phyloP scores from a whole-genome alignment of 441 rosid genomes.

The Geranium incanum region DNA sequence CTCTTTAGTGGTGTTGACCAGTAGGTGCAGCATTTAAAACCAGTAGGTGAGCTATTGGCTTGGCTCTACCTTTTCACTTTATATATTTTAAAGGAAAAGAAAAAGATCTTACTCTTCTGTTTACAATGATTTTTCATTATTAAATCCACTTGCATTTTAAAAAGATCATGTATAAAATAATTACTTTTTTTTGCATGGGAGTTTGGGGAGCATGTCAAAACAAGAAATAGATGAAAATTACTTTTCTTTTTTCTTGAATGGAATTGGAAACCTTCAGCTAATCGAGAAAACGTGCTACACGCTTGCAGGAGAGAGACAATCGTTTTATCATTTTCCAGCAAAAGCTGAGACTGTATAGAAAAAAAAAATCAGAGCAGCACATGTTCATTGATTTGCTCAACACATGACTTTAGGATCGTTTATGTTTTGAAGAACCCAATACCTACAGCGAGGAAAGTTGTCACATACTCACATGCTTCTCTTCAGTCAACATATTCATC shows the following conservation, averaged over 20 bases:
- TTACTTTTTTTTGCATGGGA: not conserved
- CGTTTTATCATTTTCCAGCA: not conserved
- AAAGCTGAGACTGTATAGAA: not conserved
- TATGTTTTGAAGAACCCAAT: not conserved
- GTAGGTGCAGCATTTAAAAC: slow-evolving; percentile 4
- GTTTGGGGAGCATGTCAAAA: not conserved
- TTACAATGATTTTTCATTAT: not conserved
- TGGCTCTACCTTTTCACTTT: not conserved
- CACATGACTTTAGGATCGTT: slow-evolving; percentile 2
- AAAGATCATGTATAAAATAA: not conserved
- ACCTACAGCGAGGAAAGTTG: not conserved
- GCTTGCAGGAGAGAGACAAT: not conserved
- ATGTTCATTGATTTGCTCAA: slow-evolving; percentile 1
- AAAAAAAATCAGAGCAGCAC: not conserved
- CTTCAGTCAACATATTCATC: too few species aligned
- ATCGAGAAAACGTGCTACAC: not conserved
- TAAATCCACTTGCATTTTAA: not conserved
- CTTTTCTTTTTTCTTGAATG: too few species aligned
- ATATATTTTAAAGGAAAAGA: not conserved
- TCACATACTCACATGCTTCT: not conserved
- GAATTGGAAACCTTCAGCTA: too few species aligned
- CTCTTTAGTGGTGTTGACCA: not conserved
- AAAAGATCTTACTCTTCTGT: too few species aligned
- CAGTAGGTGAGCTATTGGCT: not conserved
- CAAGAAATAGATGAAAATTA: not conserved